Conservation (phyloP, 805 yeast genomes). For the Metschnikowia cerradonensis region DNA sequence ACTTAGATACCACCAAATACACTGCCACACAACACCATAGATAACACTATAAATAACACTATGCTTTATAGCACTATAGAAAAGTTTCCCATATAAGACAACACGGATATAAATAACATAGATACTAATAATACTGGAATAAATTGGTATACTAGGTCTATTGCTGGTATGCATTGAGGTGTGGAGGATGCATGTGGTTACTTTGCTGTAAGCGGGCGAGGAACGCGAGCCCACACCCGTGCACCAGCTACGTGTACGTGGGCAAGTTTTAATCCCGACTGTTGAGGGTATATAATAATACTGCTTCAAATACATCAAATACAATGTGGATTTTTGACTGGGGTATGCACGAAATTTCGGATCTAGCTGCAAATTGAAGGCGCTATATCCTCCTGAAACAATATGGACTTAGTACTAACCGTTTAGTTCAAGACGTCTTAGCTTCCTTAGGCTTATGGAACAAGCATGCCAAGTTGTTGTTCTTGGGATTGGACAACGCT, state of each 20-base stretch:
- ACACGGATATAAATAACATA: no score
- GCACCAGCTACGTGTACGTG: slow-evolving; percentile 5
- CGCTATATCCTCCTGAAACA: neutral
- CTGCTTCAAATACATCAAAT: slow-evolving; percentile 1
- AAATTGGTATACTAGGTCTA: no score
- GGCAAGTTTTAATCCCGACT: slow-evolving; percentile 7
- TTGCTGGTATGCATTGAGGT: neutral
- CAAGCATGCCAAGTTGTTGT: slow-evolving; percentile 45
- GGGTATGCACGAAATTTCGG: slow-evolving; percentile 27
- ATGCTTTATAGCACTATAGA: no score
- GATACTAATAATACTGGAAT: no score
- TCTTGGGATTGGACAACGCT: slow-evolving; percentile 46
- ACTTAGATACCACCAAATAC: no score
- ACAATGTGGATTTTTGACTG: slow-evolving; percentile 37
- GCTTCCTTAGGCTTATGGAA: slow-evolving; percentile 47
- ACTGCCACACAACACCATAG: no score
- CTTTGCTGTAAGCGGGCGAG: neutral
- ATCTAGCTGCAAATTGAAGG: neutral
- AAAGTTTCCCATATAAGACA: no score
- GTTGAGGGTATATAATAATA: slow-evolving; percentile 1
- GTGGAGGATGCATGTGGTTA: neutral
- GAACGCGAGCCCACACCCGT: slow-evolving; percentile 5
- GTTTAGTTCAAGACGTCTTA: slow-evolving; percentile 41
- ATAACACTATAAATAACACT: no score
- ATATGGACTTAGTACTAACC: slow-evolving; percentile 17